Percentiles rank a stretch among this genome's conserved stretches.
phyloP scores from a whole-genome alignment of 257 asterid genomes.

The Ajuga chamaepitys region DNA sequence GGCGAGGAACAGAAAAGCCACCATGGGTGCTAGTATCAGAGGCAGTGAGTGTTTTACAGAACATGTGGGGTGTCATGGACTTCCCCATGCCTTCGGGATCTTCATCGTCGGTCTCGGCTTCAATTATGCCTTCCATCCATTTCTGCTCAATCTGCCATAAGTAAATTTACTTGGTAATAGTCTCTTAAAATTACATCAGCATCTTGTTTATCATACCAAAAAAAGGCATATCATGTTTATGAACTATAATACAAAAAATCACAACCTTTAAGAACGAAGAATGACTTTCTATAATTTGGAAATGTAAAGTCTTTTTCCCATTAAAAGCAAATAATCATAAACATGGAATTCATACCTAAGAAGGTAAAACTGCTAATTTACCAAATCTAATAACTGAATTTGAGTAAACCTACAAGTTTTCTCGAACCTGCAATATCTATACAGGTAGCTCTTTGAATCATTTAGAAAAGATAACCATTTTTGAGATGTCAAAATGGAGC shows the following conservation, averaged over 20 bases:
- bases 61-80: constrained; percentile 82
- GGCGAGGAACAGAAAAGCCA: constrained; percentile 98
- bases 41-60: constrained; percentile 93
- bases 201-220: not conserved
- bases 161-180: not conserved
- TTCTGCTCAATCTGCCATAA: constrained; percentile 40
- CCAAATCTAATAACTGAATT: not conserved
- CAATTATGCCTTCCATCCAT: constrained; percentile 63
- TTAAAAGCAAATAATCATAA: constrained; percentile 5
- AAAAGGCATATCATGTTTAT: not conserved
- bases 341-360: constrained; percentile 3
- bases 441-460: constrained; percentile 3
- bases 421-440: constrained; percentile 14
- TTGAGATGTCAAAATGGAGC: not conserved
- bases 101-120: constrained; percentile 51
- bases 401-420: not conserved
- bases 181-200: constrained; percentile 2
- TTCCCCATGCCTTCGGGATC: constrained; percentile 45
- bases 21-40: constrained; percentile 99
- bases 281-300: not conserved
- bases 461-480: constrained; percentile 10
- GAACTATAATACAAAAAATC: not conserved
- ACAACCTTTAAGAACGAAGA: not conserved
- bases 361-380: not conserved
- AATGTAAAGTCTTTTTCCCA: not conserved